These are phyloP conservation scores for Magnaporthiopsis rhizophila DNA, from an alignment of 2,329 filamentous ascomycete species.

Conservation along the genomic window DNA sequence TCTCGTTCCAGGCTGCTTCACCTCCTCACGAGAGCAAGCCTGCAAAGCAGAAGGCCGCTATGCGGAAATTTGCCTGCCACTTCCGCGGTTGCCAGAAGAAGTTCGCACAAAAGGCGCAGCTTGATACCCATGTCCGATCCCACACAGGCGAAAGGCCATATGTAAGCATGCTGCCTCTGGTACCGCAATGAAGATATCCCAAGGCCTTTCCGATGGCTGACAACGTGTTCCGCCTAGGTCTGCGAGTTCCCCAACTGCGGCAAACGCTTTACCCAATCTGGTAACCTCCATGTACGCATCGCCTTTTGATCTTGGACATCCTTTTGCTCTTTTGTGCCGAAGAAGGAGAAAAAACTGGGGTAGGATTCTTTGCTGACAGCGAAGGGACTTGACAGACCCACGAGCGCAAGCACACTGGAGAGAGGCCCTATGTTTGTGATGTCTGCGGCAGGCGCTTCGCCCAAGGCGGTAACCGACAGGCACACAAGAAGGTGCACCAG, in stretches of 20 bases:
- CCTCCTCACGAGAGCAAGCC: not conserved
- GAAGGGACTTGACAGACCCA: constrained; percentile 53
- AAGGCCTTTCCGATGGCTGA: constrained; percentile 16
- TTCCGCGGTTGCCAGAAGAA: constrained; percentile 69
- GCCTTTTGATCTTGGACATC: constrained; percentile 14
- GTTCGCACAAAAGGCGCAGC: constrained; percentile 87
- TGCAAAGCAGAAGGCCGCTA: not conserved
- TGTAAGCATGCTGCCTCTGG: constrained; percentile 42
- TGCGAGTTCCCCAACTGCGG: constrained; percentile 61
- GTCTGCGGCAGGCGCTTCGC: constrained; percentile 77
- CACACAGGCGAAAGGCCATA: constrained; percentile 91
- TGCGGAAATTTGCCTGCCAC: constrained; percentile 56
- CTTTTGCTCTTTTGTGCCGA: not conserved
- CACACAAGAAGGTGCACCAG: constrained; percentile 75
- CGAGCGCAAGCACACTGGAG: constrained; percentile 77
- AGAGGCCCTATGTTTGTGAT: constrained; percentile 74
- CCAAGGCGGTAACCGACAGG: constrained; percentile 76
- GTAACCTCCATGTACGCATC: constrained; percentile 68
- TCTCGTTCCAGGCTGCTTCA: too few relatives aligned
- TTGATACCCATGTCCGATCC: constrained; percentile 79
- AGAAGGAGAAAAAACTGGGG: too few relatives aligned
- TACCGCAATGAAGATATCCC: not conserved
- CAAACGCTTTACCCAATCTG: constrained; percentile 78
- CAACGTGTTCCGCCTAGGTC: constrained; percentile 30
- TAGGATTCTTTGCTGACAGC: not conserved